Evolutionary conservation across 305 asterid species (phyloP), one percentile per base, ranked within the genome.

Genomic region (Caryopteris hybrid): DNA sequence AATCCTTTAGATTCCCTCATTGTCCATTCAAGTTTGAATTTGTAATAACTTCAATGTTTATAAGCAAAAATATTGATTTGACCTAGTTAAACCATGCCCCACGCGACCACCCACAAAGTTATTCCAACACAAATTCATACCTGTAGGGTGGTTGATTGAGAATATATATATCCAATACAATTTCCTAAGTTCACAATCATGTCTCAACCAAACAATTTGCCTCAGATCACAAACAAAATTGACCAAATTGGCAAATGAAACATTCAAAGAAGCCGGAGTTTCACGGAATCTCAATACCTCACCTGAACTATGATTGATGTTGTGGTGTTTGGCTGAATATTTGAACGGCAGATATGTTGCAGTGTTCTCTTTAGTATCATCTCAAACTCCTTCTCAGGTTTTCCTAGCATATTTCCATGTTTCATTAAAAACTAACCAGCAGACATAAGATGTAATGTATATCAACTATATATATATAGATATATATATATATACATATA

Each of bases 331-430:
- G 96, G 98, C 78, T 91, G 83, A 73, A 83, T 86, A 72, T 64
- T 87, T 79, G 88, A 79, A 68, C 88, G 83, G 74, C 92, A 91
- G 61, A 89, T 83, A 83, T 84, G 82, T 66, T 81, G 90, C 81
- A 91, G 38, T 16, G 96, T 85, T 77, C 88, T 87, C 88, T 84
- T 89, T 81, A 89, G 78, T 77, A 93, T 83, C 92, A 88, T 93
- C 87, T 93, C 99, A 84, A 73, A 84, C 85, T 90, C 95, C 87
- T 84, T 93, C 50, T 88, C 97, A 39, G 68, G 39, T 82, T 90
- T 88, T 66, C 99, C 99, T 92, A 71, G 29, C 59, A 50, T 69
- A 38, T 61, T 39, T 57, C 55, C 55, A 42, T 25, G 27, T 74
- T 70, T 61, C 54, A 48, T 33, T 36, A 29, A 50, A 73, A 65